Base-by-base conservation (phyloP, 2,329 filamentous ascomycete genomes). In the Pyricularia pennisetigena region DNA sequence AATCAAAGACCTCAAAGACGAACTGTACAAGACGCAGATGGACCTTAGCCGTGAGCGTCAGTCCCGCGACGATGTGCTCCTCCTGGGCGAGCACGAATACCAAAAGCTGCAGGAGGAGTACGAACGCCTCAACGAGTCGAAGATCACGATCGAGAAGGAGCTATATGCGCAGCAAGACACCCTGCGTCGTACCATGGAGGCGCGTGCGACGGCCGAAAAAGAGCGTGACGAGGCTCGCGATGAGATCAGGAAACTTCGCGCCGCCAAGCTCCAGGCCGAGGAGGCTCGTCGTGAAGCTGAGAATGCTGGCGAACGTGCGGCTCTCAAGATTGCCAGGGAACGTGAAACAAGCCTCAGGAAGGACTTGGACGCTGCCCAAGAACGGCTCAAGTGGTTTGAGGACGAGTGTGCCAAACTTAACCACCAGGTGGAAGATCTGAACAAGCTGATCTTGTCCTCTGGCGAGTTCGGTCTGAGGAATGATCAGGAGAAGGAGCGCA, bases 81-180 rank as follows among this genome's bases (percentile, higher is more conserved):
- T 97, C 72, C 89, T 98, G 69, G 89, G 92, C 4, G 93, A 97
- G 72, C 94, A 97, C 79, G 96, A 95, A 76, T 92, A 90, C 73
- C 84, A 91, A 63, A 87, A 90, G 66, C 82, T 99, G 70, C 90
- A 94, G 75, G 89, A 94, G 29, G 93, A 98, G 72, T 97, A 89
- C 73, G 90, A 96, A 66, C 86, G 88, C 41, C 83, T 98, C 41
- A 97, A 97, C 73, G 93, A 97, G 71, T 90, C 93, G 30, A 99
- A 99, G 78, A 97, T 97, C 74, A 97, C 89, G 64, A 97, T 99
- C 71, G 94, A 99, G 78, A 98, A 97, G 78, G 94, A 98, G 78
- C 89, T 99, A 77, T 98, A 98, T 76, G 90, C 92, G 5, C 94
- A 98, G 75, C 94, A 97, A 77, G 94, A 99, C 75, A 91, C 92